phyloP scores from a whole-genome alignment of 2,329 filamentous ascomycete genomes.

The Albophoma yamanashiensis region DNA sequence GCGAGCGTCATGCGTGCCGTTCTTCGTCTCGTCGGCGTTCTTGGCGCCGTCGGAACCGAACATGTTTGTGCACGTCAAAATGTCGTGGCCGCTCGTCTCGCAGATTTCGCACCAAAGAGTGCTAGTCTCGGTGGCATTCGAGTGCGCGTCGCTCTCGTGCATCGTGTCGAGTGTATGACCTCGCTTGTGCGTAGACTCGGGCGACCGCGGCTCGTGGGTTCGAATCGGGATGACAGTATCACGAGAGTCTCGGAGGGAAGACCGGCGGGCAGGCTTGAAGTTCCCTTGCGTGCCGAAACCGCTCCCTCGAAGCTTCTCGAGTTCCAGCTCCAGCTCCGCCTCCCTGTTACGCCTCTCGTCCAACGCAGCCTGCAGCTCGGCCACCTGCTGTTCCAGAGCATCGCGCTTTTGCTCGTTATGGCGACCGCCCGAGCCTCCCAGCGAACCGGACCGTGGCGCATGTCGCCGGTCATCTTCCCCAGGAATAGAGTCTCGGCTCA shows the following conservation, averaged over 20 bases:
- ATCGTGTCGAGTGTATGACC: conserved; percentile 53
- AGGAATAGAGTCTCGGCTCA: conserved; percentile 66
- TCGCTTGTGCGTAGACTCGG: conserved; percentile 38
- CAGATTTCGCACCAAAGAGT: conserved; percentile 91
- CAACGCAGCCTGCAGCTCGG: conserved; percentile 62
- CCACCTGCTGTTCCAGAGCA: conserved; percentile 69
- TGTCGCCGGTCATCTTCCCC: conserved; percentile 22
- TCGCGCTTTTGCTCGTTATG: conserved; percentile 32
- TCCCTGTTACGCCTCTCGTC: conserved; percentile 66
- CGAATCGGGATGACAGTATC: conserved; percentile 52
- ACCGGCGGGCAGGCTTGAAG: conserved; percentile 29
- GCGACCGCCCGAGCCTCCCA: conserved; percentile 14
- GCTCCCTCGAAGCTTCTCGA: conserved; percentile 52
- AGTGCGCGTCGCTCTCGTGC: conserved; percentile 60
- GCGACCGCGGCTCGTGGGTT: conserved; percentile 33
- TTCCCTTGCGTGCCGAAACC: conserved; percentile 14
- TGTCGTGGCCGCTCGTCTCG: conserved; percentile 84
- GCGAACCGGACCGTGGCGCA: conserved; percentile 20
- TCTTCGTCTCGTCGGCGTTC: conserved; percentile 17
- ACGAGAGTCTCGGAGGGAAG: conserved; percentile 54
- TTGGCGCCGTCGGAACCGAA: conserved; percentile 43
- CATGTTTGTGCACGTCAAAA: conserved; percentile 89
- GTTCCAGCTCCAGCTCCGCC: conserved; percentile 75
- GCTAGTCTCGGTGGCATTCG: conserved; percentile 60
- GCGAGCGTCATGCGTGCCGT: conserved; percentile 21